phyloP scores from a whole-genome alignment of 768 basidiomycete genomes.

The Saitozyma podzolica region DNA sequence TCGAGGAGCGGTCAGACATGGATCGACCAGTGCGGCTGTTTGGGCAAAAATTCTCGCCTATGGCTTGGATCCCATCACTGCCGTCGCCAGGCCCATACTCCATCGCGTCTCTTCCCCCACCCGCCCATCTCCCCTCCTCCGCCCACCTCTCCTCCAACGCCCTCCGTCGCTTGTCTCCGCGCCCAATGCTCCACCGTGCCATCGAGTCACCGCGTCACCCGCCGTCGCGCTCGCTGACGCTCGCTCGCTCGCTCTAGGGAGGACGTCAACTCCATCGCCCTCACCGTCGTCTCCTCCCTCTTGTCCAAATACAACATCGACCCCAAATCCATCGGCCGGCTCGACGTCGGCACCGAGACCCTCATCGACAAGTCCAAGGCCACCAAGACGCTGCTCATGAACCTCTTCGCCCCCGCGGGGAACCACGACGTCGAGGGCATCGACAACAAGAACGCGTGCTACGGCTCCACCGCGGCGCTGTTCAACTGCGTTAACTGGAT shows the following conservation, averaged over 20 bases:
- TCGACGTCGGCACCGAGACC: constrained; percentile 98
- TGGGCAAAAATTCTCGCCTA: too few relatives aligned
- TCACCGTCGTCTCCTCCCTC: constrained; percentile 86
- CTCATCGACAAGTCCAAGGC: constrained; percentile 99
- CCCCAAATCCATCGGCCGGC: constrained; percentile 91
- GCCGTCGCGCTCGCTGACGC: too few relatives aligned
- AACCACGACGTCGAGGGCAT: constrained; percentile 98
- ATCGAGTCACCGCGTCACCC: too few relatives aligned
- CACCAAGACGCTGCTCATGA: constrained; percentile 97
- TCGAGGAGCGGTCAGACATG: too few relatives aligned
- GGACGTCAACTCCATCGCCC: constrained; percentile 96
- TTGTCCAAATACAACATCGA: constrained; percentile 93
- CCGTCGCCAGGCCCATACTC: too few relatives aligned
- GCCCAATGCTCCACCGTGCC: too few relatives aligned
- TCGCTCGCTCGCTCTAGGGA: constrained; percentile 55
- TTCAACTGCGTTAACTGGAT: constrained; percentile 99
- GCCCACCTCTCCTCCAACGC: too few relatives aligned
- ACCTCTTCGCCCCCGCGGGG: constrained; percentile 86
- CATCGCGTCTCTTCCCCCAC: too few relatives aligned
- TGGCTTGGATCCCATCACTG: too few relatives aligned
- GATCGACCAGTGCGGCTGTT: too few relatives aligned
- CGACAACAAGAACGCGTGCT: constrained; percentile 99
- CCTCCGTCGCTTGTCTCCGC: too few relatives aligned
- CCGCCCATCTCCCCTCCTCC: too few relatives aligned
- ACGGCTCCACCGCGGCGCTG: constrained; percentile 95